Conservation (phyloP, 106 monocot genomes). For the Apostasia shenzhenica region DNA sequence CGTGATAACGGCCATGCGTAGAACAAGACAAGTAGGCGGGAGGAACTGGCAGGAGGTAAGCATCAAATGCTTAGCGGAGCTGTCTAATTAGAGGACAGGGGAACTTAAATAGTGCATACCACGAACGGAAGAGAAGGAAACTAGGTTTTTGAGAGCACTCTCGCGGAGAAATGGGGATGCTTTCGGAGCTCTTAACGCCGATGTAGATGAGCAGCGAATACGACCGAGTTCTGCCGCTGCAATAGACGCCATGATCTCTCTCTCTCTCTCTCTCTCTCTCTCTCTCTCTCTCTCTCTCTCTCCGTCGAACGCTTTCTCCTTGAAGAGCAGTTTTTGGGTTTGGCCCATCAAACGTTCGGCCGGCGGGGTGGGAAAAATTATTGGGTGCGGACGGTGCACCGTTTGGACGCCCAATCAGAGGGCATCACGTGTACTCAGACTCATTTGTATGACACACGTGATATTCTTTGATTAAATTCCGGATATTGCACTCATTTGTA, state of each 20-base stretch:
- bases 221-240: not conserved
- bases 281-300: too few relatives aligned
- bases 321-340: too few relatives aligned
- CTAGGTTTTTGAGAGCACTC: constrained; percentile 7
- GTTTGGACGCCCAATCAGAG: too few relatives aligned
- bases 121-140: constrained; percentile 12
- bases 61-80: not conserved
- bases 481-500: too few relatives aligned
- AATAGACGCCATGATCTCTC: not conserved
- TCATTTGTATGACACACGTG: too few relatives aligned
- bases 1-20: constrained; percentile 8
- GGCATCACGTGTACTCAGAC: too few relatives aligned
- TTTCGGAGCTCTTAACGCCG: not conserved
- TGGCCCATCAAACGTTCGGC: too few relatives aligned
- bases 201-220: not conserved
- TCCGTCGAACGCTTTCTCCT: too few relatives aligned
- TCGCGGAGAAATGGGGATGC: not conserved
- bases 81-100: not conserved
- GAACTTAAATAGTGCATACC: not conserved
- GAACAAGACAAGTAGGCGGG: not conserved
- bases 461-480: too few relatives aligned
- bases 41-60: constrained; percentile 7
- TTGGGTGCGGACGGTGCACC: too few relatives aligned
- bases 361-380: too few relatives aligned
- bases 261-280: too few relatives aligned